A percentile compares a stretch with the other conserved stretches of the same genome.
phyloP scores from a whole-genome alignment of 1,284 basidiomycete genomes.

The Sanguinoderma infundibulare region DNA sequence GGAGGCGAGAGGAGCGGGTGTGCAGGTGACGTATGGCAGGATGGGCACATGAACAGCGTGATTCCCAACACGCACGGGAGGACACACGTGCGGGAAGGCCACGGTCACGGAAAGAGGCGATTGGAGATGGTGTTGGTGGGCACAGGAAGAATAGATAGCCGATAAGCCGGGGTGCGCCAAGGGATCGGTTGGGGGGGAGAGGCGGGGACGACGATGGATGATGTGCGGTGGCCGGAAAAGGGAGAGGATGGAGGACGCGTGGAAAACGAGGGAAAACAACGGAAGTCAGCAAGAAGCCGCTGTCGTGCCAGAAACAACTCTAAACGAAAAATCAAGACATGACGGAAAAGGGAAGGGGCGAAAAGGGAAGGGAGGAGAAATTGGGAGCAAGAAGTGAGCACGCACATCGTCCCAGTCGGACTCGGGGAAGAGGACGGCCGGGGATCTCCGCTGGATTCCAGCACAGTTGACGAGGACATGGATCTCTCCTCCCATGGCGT shows the following conservation, averaged over 20 bases:
- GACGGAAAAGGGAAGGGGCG: slow-evolving; percentile 11
- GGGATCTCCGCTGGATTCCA: slow-evolving; percentile 89
- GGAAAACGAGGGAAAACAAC: slow-evolving; percentile 24
- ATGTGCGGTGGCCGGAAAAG: slow-evolving; percentile 21
- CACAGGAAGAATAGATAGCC: slow-evolving; percentile 10
- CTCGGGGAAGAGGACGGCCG: slow-evolving; percentile 83
- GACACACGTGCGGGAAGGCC: slow-evolving; percentile 18
- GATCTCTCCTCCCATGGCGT: slow-evolving; percentile 67
- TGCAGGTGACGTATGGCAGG: slow-evolving; percentile 25
- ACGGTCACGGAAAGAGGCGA: slow-evolving; percentile 3
- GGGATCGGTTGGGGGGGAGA: slow-evolving; percentile 12
- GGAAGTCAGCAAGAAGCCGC: slow-evolving; percentile 24
- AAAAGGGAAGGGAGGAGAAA: slow-evolving; percentile 16
- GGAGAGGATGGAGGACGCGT: slow-evolving; percentile 20
- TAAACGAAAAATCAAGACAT: slow-evolving; percentile 17
- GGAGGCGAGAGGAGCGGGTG: slow-evolving; percentile 13
- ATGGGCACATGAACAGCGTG: slow-evolving; percentile 24
- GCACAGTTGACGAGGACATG: slow-evolving; percentile 94
- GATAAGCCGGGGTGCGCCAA: slow-evolving; percentile 21
- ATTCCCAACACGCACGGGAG: slow-evolving; percentile 19
- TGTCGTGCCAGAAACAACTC: slow-evolving; percentile 19
- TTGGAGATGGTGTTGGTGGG: slow-evolving; percentile 15
- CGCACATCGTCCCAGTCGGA: slow-evolving; percentile 89
- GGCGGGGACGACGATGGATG: slow-evolving; percentile 16
- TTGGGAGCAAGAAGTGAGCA: slow-evolving; percentile 23